These are phyloP conservation scores for Knoxia roxburghii DNA, from an alignment of 257 asterid genomes.

Conservation along the genomic window DNA sequence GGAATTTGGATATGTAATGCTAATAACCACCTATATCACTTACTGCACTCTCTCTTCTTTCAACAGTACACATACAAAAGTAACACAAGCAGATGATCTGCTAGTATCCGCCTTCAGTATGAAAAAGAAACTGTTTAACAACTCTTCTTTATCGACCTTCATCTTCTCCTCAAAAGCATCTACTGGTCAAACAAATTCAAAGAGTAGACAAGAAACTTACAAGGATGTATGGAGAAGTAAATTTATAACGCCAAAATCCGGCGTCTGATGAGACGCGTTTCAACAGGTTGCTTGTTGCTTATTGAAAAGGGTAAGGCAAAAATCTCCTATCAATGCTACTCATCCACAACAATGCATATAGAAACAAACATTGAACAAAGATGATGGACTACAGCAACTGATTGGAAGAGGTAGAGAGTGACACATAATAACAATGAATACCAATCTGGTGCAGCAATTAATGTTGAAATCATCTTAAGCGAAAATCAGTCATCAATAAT, in stretches of 20 bases:
- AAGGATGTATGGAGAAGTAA: not conserved
- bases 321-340: not conserved
- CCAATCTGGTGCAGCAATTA: not conserved
- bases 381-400: no score
- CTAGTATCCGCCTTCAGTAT: not conserved
- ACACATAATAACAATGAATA: not conserved
- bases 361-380: no score
- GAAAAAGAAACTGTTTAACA: not conserved
- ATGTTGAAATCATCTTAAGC: not conserved
- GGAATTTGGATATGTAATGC: not conserved
- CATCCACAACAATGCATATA: not conserved
- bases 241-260: not conserved
- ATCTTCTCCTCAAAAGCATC: not conserved
- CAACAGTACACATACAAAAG: no score
- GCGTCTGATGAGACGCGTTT: not conserved
- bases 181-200: not conserved
- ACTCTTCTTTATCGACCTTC: not conserved
- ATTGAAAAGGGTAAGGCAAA: not conserved
- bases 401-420: not conserved
- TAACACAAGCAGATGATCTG: not conserved
- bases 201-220: not conserved
- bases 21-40: not conserved
- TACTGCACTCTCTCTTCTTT: not conserved
- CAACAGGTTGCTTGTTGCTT: not conserved
- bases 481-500: not conserved